phyloP scores from a whole-genome alignment of 495 filamentous ascomycete genomes.

The Penicillium manginii region DNA sequence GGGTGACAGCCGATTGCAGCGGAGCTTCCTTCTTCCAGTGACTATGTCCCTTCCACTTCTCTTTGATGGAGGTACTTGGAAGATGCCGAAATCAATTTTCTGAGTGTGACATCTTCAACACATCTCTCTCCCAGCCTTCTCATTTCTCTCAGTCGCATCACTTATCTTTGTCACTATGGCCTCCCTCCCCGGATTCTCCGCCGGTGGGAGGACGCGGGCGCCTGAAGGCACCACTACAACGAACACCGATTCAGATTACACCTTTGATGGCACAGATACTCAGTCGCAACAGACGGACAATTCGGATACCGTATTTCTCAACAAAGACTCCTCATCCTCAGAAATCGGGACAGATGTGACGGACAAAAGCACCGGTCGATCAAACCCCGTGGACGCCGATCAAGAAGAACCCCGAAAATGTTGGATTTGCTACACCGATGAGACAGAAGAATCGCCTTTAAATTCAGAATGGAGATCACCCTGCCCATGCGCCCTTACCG shows the following conservation, averaged over 20 bases:
- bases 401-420: constrained; percentile 67
- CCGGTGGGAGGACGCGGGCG: constrained; percentile 34
- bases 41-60: neutral
- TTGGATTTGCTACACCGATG: constrained; percentile 90
- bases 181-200: constrained; percentile 41
- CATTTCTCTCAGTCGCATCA: neutral
- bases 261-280: constrained; percentile 8
- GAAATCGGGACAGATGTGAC: constrained; percentile 18
- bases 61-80: constrained; percentile 1
- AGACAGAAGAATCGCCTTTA: constrained; percentile 71
- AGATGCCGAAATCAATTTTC: constrained; percentile 12
- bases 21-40: neutral
- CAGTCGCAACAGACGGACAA: constrained; percentile 35
- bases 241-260: constrained; percentile 22
- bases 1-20: constrained; percentile 3
- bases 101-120: constrained; percentile 3
- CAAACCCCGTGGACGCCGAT: constrained; percentile 18
- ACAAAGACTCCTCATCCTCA: constrained; percentile 34
- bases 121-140: neutral
- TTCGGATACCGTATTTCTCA: constrained; percentile 48
- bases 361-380: constrained; percentile 22
- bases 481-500: constrained; percentile 85
- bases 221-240: constrained; percentile 34
- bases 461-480: constrained; percentile 81
- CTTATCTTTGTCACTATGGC: constrained; percentile 33